phyloP scores from a whole-genome alignment of 164 flowering plant species.

The Berberis thunbergii region DNA sequence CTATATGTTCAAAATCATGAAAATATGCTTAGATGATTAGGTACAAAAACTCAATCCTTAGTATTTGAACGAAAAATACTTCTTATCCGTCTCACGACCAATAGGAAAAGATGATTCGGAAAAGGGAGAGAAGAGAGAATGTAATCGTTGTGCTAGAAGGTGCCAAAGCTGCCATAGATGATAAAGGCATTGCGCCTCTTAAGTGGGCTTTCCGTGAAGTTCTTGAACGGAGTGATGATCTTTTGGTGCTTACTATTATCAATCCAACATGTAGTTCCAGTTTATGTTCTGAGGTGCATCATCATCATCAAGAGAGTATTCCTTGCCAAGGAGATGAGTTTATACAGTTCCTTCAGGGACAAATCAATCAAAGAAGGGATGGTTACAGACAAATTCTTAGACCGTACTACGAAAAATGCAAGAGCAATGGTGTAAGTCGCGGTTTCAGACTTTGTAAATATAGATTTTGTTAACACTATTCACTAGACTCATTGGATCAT shows the following conservation, averaged over 20 bases:
- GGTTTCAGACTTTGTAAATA: not conserved
- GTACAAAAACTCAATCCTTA: not conserved
- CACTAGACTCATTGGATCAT: no score
- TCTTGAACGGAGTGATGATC: conserved; percentile 4
- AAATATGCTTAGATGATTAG: not conserved
- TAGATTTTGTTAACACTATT: no score
- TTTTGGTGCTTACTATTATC: conserved; percentile 22
- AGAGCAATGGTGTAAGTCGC: conserved; percentile 22
- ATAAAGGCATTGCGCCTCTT: conserved; percentile 18
- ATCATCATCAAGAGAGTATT: not conserved
- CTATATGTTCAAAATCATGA: not conserved
- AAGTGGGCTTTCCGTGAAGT: conserved; percentile 10
- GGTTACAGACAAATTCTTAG: conserved; percentile 15
- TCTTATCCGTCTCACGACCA: not conserved
- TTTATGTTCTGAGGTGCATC: conserved; percentile 14
- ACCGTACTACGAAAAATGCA: conserved; percentile 25
- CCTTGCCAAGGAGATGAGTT: conserved; percentile 3
- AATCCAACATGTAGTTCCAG: conserved; percentile 8
- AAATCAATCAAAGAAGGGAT: conserved; percentile 15
- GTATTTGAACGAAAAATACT: not conserved
- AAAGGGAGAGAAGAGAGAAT: conserved; percentile 9
- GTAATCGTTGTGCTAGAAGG: conserved; percentile 26
- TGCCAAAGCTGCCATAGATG: conserved; percentile 8
- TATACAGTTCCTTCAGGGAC: conserved; percentile 11
- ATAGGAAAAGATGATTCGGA: conserved; percentile 3